Base-by-base conservation (phyloP, 2,329 filamentous ascomycete genomes). In the Pyrenophora seminiperda region DNA sequence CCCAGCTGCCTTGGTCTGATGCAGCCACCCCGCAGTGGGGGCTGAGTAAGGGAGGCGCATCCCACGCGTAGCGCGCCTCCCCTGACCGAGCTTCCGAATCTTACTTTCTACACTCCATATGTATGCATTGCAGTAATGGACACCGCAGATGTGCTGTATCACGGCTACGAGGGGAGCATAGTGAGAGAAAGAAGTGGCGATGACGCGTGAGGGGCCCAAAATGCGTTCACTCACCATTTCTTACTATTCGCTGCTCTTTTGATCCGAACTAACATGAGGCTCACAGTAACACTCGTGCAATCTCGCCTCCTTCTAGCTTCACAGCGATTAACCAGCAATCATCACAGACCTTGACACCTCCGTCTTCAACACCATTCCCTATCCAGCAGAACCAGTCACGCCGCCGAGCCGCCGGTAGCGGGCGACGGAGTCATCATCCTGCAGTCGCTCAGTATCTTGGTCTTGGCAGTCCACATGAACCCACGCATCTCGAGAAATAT, bases 381-480 rank as follows among this genome's bases (percentile, higher is more conserved):
- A 19, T 19, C 3, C 42, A 51, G 44, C 49, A 42, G 10, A 48
- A 37, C 19, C 47, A 55, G 18, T 19, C 36, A 3, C 50, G 41
- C 36, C 47, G 38, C 36, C 49, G 41, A 37, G 31, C 39, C 11
- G 39, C 34, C 29, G 5, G 29, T 3, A 17, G 44, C 24, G 15
- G 9, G 10, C 44, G 40, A 30, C 50, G 49, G n/a, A 47, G 50
- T 36, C 60, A 62, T 13, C 65, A 70, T 40, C 58, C 65, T 17
- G 44, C 58, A 20, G 58, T 71, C 11, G 67, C 65, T 10, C 47
- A 59, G 5, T 69, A 72, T 37, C 59, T 71, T 1, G 67, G 66
- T 6, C 42, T 70, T 2, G 62, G 57, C 19, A 44, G 29, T 34
- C 36, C 50, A 5, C 29, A 39, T 14, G 66, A 66, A 33, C 58